These are phyloP conservation scores for Mycosarcoma mackinlayi DNA, from an alignment of 1,284 basidiomycete species.

Conservation along the genomic window DNA sequence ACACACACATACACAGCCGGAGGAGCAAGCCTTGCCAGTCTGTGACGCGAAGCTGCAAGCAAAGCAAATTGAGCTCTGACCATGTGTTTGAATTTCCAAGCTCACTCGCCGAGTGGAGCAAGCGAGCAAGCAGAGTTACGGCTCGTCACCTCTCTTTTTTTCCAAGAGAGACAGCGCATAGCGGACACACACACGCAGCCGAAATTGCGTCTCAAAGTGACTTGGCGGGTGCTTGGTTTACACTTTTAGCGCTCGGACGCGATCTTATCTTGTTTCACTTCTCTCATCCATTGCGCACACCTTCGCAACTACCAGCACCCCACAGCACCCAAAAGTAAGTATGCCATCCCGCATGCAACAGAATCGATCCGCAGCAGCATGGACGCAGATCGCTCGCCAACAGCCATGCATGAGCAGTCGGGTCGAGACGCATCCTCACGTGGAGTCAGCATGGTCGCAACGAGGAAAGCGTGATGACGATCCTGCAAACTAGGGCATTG, in stretches of 20 bases:
- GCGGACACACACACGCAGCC: background rate
- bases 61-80: background rate
- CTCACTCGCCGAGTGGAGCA: background rate
- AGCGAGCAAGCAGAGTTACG: too few relatives aligned
- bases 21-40: background rate
- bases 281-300: conserved; percentile 6
- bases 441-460: too few relatives aligned
- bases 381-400: background rate
- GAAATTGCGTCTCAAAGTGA: background rate
- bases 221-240: conserved; percentile 5
- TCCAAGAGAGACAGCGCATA: background rate
- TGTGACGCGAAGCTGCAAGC: background rate
- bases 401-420: too few relatives aligned
- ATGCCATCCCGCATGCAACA: background rate
- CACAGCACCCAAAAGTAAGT: conserved; percentile 8
- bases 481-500: too few relatives aligned
- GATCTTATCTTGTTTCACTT: conserved; percentile 16
- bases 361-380: background rate
- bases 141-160: background rate
- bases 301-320: background rate
- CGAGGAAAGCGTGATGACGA: too few relatives aligned
- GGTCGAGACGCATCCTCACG: too few relatives aligned
- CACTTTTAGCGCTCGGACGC: conserved; percentile 10
- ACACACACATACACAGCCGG: background rate
- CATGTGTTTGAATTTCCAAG: background rate